Conservation (phyloP, 345 rosid species). For the Lagerstroemia speciosa region DNA sequence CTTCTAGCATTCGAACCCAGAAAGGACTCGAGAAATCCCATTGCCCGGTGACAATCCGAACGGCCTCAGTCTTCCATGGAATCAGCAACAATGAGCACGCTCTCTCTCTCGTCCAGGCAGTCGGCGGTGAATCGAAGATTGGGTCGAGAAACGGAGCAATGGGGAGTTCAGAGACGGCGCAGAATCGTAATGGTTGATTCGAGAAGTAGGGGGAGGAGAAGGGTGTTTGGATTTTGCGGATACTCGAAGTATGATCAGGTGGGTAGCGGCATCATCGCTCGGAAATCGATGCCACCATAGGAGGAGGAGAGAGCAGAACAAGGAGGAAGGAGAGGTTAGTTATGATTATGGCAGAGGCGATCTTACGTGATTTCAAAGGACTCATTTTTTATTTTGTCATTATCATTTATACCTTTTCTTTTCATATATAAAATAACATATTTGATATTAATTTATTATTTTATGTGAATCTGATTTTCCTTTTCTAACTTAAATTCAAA, state of each 20-base stretch:
- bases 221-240: neutral
- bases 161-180: neutral
- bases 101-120: neutral
- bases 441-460: neutral
- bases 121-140: neutral
- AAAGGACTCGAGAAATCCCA: conserved; percentile 14
- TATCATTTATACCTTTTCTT: no score
- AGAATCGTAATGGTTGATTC: neutral
- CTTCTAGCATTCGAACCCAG: conserved; percentile 14
- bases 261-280: neutral
- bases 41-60: neutral
- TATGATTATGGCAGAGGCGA: neutral
- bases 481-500: no score
- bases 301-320: neutral
- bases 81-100: neutral
- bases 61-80: conserved; percentile 2
- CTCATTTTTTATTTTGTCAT: neutral
- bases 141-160: conserved; percentile 1
- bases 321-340: neutral
- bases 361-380: neutral
- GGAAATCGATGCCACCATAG: neutral
- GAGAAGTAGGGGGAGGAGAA: neutral
- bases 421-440: no score
- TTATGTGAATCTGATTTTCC: no score
- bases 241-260: neutral